Evolutionary conservation across 176 grass and related monocot species (phyloP).

Genomic region (Lolium rigidum): DNA sequence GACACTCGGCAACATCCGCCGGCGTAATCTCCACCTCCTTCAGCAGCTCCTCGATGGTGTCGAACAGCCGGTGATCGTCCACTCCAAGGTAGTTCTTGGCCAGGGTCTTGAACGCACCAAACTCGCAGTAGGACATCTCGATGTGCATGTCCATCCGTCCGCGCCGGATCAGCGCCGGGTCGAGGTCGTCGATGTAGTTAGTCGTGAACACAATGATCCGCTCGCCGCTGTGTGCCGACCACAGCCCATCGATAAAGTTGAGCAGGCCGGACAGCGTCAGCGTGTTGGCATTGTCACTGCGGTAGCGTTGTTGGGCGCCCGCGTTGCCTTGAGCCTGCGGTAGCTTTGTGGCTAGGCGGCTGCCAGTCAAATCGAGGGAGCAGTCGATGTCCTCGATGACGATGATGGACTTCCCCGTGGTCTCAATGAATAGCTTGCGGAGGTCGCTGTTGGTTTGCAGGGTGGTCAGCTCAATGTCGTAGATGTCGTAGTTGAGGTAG

Average conservation of each 20-base stretch:
- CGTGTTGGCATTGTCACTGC: neutral
- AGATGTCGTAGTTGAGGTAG: slow-evolving; percentile 48
- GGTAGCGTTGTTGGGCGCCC: too few relatives aligned
- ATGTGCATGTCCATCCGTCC: slow-evolving; percentile 38
- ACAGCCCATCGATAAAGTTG: slow-evolving; percentile 57
- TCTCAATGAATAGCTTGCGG: slow-evolving; percentile 58
- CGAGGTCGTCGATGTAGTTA: slow-evolving; percentile 46
- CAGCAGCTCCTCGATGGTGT: neutral
- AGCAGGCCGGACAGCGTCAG: slow-evolving; percentile 54
- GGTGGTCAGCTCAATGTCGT: slow-evolving; percentile 52
- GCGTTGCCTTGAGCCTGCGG: neutral
- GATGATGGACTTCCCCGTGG: slow-evolving; percentile 61
- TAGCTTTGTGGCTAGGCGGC: neutral
- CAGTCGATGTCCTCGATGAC: slow-evolving; percentile 96
- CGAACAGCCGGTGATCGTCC: slow-evolving; percentile 20
- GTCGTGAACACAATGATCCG: slow-evolving; percentile 54
- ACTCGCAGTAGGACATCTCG: slow-evolving; percentile 55
- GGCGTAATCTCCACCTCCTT: slow-evolving; percentile 19
- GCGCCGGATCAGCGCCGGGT: slow-evolving; percentile 51
- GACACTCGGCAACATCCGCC: slow-evolving; percentile 33
- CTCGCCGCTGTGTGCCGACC: slow-evolving; percentile 52
- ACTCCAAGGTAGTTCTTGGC: slow-evolving; percentile 40
- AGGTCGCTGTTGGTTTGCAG: slow-evolving; percentile 55
- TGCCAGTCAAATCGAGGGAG: slow-evolving; percentile 58
- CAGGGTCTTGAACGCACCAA: slow-evolving; percentile 44